phyloP scores from a whole-genome alignment of 2,329 filamentous ascomycete species.

The Waltergamsia citrina region DNA sequence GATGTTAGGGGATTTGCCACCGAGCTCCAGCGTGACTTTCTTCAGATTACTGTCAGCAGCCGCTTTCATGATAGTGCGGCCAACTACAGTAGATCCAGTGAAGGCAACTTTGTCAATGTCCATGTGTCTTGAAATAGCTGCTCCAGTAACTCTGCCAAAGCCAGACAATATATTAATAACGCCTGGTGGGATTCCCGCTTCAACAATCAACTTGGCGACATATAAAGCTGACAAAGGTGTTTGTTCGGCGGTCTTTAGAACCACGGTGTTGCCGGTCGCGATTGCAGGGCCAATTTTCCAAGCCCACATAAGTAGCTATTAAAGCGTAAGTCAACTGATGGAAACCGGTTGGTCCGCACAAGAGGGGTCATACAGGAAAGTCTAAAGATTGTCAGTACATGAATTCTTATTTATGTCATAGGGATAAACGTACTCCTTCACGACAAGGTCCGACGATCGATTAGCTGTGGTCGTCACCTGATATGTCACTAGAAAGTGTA shows the following conservation, averaged over 20 bases:
- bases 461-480: too few relatives aligned
- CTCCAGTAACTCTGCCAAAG: conserved; percentile 65
- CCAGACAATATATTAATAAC: conserved; percentile 66
- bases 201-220: conserved; percentile 53
- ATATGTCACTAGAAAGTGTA: too few relatives aligned
- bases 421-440: too few relatives aligned
- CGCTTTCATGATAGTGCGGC: conserved; percentile 65
- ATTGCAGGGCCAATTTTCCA: conserved; percentile 72
- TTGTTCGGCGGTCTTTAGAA: conserved; percentile 66
- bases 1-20: conserved; percentile 68
- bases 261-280: conserved; percentile 57
- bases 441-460: too few relatives aligned
- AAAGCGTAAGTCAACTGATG: too few relatives aligned
- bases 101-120: conserved; percentile 72
- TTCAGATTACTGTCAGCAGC: conserved; percentile 65
- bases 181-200: conserved; percentile 66
- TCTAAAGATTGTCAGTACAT: too few relatives aligned
- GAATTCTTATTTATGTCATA: too few relatives aligned
- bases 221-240: conserved; percentile 59
- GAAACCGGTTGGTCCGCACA: too few relatives aligned
- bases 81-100: conserved; percentile 62
- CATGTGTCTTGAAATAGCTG: conserved; percentile 63
- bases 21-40: conserved; percentile 68
- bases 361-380: too few relatives aligned
- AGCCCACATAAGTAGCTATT: conserved; percentile 61